Evolutionary conservation across 768 basidiomycete genomes (phyloP), one percentile per base, ranked within the genome.

Genomic region (Postia placenta): DNA sequence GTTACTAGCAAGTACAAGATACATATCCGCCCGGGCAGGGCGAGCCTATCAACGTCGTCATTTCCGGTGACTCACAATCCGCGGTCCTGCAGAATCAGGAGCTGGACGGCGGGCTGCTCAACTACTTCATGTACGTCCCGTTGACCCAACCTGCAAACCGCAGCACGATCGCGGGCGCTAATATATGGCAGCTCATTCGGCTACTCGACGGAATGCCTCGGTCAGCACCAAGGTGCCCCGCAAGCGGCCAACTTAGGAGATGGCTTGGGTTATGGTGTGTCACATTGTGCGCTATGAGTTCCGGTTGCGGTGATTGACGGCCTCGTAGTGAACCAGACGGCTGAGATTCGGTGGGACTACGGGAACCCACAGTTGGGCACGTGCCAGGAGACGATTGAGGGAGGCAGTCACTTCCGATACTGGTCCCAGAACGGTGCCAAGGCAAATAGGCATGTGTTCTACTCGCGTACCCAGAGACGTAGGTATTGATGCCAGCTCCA

Each of bases 401-500:
- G 92, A 1, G 93, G 93, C 5, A 78, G 87, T 60, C 92, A 96
- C 61, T 80, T 92, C 61, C 79, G 92, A 35, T 94, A 92, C 64
- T 94, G 91, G 92, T 65, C 74, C 4, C 92, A 94, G 68, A 75
- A 88, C 50, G 91, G 90, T 0, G 52, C 68, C 11, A 24, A 64
- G 2, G 82, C 71, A 5, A 72, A 89, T 57, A 85, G 75, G 83
- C 80, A 45, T 39, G 75, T 59, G 25, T 14, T 20, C 17, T 38
- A 7, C 22, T 19, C 33, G n/a, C 20, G 26, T 11, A 11, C 15
- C 24, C 42, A n/a, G 25, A 50, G 15, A 17, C 19, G 38, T 39
- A 22, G 20, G 20, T 39, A 19, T 9, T 39, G 38, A 22, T 39
- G 38, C 17, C 19, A 39, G 36, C 6, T 44, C 38, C 22, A 85